Evolutionary conservation across 108 stramenopile species (phyloP), one percentile per base, ranked within the genome.

Genomic region (Fragilaria crotonensis): DNA sequence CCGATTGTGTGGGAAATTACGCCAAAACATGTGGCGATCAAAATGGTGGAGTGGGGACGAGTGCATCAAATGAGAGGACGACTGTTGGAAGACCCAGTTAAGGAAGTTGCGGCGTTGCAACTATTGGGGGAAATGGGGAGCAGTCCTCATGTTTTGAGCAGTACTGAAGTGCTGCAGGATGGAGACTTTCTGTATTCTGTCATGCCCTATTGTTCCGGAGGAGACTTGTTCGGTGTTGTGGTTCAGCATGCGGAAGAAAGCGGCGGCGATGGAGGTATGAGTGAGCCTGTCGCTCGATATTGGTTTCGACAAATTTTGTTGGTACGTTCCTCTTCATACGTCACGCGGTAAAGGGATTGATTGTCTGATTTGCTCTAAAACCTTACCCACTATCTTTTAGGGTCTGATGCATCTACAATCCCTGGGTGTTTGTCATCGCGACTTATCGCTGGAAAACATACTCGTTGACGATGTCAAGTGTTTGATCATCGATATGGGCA

Each of bases 401-500:
- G 95, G 93, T 20, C 80, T 96, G 54, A 80, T 78, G 53, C 81
- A 84, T 73, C 63, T 96, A 48, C 95, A 96, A 66, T 53, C 71
- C 21, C 71, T 69, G 66, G 92, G 94, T 11, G 67, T 96, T 44
- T 95, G 94, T 57, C 94, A 95, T 66, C 79, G 94, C 44, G 91
- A 95, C 70, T 68, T 95, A 51, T 90, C 88, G 5, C 63, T 95
- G 30, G 94, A 95, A 71, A 92, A 94, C 74, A 71, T 96, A 27
- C 71, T 96, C 48, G 87, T 93, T 4, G 78, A 87, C 53, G 66
- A 60, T 18, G 72, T 84, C 25, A 71, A 82, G 45, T 89, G 86
- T 67, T 56, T 92, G 46, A 81, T 96, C 4, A 96, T 96, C 62
- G 95, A 96, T 61, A 90, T 96, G 87, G 95, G 95, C 30, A 94